Evolutionary conservation across 2,329 filamentous ascomycete genomes (phyloP), one percentile per base, ranked within the genome.

Genomic region (Plectosphaerella cucumerina): DNA sequence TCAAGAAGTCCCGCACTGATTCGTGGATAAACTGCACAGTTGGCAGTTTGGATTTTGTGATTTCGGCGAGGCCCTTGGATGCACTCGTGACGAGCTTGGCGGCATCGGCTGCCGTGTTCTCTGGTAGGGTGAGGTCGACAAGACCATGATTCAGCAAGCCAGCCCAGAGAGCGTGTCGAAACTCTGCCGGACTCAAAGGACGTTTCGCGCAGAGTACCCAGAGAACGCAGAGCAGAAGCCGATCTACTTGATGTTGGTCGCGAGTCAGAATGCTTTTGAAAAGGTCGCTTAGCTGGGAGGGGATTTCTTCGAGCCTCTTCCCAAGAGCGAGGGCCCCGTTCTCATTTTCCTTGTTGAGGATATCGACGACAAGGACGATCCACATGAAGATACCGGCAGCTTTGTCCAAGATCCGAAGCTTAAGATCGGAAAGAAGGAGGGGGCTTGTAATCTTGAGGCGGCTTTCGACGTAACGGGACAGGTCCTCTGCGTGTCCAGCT

Each of bases 11-110:
- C 1, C 68, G 59, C 0, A 80, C 74, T 0, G 76, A 77, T 54
- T 79, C 73, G 37, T 80, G 76, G 5, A 80, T 79, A 58, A 80
- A 77, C 50, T 77, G 75, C 2, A 76, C 66, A 0, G 56, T 67
- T 52, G 0, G 58, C 54, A 26, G 59, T 64, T 59, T 52, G 0
- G 62, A 59, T 20, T 56, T 66, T 0, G 67, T 70, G 4, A 68
- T 53, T 51, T 77, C 72, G 0, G 69, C 70, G 20, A 79, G 63
- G 0, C 77, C 75, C 52, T 78, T 79, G 0, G 76, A 80, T 0
- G 61, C 68, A 26, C 59, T 62, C 0, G 70, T 52, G 0, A 78
- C 59, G 15, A 34, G 72, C 9, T 31, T 31, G 26, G 3, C 12
- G 9, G 26, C 26, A 31, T 8, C 8, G 9, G 9, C 26, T 10